Conservation (phyloP, 2,329 filamentous ascomycete species). For the Zymoseptoria brevis region DNA sequence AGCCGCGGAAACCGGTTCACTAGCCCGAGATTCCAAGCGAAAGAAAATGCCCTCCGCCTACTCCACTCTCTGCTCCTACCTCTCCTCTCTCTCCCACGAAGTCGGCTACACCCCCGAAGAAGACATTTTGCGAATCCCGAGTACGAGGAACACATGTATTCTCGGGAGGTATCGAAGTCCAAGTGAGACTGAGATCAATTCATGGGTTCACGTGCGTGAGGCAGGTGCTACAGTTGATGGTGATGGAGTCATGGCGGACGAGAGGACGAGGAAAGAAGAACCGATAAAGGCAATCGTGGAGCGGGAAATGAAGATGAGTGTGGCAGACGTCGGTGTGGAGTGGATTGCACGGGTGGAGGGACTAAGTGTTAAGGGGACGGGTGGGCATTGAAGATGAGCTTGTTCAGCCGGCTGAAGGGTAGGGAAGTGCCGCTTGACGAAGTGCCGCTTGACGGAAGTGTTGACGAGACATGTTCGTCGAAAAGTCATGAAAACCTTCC, state of each 20-base stretch:
- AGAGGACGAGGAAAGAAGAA: too few species aligned
- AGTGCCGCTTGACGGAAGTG: too few species aligned
- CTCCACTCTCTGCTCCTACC: conserved; percentile 73
- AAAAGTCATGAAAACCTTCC: too few species aligned
- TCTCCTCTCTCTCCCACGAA: conserved; percentile 58
- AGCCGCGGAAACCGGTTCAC: conserved; percentile 29
- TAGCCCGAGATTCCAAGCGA: conserved; percentile 22
- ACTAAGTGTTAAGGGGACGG: conserved; percentile 40
- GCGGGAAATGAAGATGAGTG: conserved; percentile 41
- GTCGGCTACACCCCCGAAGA: conserved; percentile 71
- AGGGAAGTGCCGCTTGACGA: too few species aligned
- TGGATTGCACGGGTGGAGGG: conserved; percentile 47
- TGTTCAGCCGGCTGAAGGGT: conserved; percentile 10
- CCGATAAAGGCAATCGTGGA: conserved; percentile 55
- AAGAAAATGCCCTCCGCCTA: conserved; percentile 59
- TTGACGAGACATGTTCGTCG: too few species aligned
- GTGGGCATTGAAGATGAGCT: conserved; percentile 31
- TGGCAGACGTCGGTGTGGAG: conserved; percentile 37
- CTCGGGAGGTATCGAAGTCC: too few species aligned
- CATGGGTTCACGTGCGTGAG: too few species aligned
- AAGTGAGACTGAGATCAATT: too few species aligned
- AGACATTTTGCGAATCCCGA: conserved; percentile 84
- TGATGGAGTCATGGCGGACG: too few species aligned
- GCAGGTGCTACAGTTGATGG: too few species aligned
- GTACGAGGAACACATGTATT: conserved; percentile 77